Conservation (phyloP, 306 rosid species). For the Lathyrus tuberosus region DNA sequence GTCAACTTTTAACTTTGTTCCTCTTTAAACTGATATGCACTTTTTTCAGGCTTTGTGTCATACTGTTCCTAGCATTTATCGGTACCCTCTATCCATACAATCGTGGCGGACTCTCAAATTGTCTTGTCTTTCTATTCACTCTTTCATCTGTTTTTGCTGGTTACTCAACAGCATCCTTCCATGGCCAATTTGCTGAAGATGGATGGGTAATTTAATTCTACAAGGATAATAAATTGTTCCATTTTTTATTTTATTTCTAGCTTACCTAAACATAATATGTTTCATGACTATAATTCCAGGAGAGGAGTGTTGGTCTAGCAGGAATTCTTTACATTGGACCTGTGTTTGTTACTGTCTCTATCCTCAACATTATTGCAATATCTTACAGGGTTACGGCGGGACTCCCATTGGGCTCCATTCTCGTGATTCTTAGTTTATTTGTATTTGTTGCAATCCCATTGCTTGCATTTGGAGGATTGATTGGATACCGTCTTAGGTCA, state of each 20-base stretch:
- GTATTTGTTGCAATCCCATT: slow-evolving; percentile 65
- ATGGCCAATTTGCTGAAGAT: slow-evolving; percentile 60
- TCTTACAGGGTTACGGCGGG: slow-evolving; percentile 66
- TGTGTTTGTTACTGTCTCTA: slow-evolving; percentile 53
- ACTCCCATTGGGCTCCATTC: slow-evolving; percentile 76
- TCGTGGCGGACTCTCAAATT: slow-evolving; percentile 70
- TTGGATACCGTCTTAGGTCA: slow-evolving; percentile 61
- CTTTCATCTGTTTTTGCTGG: slow-evolving; percentile 74
- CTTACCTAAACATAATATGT: slow-evolving; percentile 19
- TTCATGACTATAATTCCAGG: slow-evolving; percentile 55
- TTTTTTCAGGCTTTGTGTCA: slow-evolving; percentile 59
- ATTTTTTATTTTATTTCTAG: slow-evolving; percentile 1
- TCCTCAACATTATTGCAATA: slow-evolving; percentile 71
- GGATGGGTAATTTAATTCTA: slow-evolving; percentile 79
- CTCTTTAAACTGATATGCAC: slow-evolving; percentile 23
- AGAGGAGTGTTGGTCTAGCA: slow-evolving; percentile 65
- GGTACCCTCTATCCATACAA: slow-evolving; percentile 79
- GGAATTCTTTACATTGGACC: slow-evolving; percentile 79
- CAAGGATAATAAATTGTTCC: slow-evolving; percentile 15
- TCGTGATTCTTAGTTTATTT: slow-evolving; percentile 58
- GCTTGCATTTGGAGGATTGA: slow-evolving; percentile 85
- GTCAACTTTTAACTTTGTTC: slow-evolving; percentile 22
- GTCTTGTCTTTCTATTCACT: slow-evolving; percentile 57
- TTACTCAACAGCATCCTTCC: slow-evolving; percentile 76
- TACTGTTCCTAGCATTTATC: slow-evolving; percentile 65